Base-by-base conservation (phyloP, 148 eudicot species). In the Polygonum aviculare region DNA sequence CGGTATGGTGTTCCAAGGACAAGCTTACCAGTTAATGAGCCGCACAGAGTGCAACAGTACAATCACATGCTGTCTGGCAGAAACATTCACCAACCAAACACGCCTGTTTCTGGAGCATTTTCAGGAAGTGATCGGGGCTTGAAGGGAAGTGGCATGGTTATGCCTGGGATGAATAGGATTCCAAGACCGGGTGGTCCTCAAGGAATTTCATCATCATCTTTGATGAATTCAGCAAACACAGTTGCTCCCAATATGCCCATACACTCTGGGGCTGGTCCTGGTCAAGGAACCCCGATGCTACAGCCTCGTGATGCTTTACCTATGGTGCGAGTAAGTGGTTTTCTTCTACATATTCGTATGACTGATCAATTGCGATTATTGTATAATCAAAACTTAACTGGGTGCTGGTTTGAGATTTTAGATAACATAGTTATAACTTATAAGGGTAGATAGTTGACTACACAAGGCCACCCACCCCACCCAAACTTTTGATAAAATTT, bases 1-100 rank as follows among this genome's bases (percentile, higher is more conserved):
- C 89, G 97, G 83, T 89, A 85, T 82, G 80, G 83, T n/a, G 76
- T 81, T 72, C 89, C 88, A 51, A 88, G 98, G 81, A 73, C 95
- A 78, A 83, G 92, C 79, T 79, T 89, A 73, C 79, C 96, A 60
- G 76, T 80, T 45, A 97, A 92, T 74, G 98, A 95, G 73, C 95
- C 86, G 49, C 94, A 90, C 83, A 90, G 96, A 81, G 74, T 82
- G 70, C 92, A 88, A 72, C 88, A 86, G 77, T 86, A 89, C 74
- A 90, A 82, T 82, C 90, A 85, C 47, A 83, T 88, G 86, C 44
- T 87, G 50, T 78, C 96, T 69, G 88, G 86, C 72, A 89, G 98
- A 86, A 93, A 88, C 76, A 72, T 81, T 75, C 90, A 84, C 40
- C 88, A 87, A 65, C 52, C 92, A 19, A 82, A 79, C 80, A 33